Conservation (phyloP, 306 rosid species). For the Cercis canadensis region DNA sequence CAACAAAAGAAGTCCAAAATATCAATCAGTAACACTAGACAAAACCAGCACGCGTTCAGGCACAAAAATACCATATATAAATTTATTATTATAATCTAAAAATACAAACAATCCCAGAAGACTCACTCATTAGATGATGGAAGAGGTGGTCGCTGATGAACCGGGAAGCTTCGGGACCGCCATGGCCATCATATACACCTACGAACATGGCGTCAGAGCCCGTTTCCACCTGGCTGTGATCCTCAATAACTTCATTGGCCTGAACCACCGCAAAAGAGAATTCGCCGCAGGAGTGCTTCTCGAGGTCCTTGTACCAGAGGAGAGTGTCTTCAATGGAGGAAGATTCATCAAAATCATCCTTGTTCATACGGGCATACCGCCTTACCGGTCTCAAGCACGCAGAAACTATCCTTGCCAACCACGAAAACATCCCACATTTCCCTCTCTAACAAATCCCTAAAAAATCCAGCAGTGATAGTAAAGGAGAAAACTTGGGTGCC, state of each 20-base stretch:
- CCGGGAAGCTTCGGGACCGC: conserved; percentile 75
- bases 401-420: conserved; percentile 86
- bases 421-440: conserved; percentile 99
- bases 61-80: conserved; percentile 9
- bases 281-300: conserved; percentile 73
- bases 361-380: conserved; percentile 85
- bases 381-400: conserved; percentile 90
- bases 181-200: conserved; percentile 95
- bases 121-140: conserved; percentile 67
- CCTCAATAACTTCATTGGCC: conserved; percentile 78
- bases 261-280: conserved; percentile 84
- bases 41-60: conserved; percentile 17
- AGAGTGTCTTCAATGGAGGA: conserved; percentile 61
- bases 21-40: conserved; percentile 31
- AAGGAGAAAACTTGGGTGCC: not conserved
- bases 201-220: conserved; percentile 69
- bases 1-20: conserved; percentile 32
- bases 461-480: not conserved
- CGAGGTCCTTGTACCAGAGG: conserved; percentile 73
- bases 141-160: conserved; percentile 70
- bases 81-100: not conserved
- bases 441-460: conserved; percentile 52
- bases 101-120: not conserved
- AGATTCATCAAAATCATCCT: conserved; percentile 58
- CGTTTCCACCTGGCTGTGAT: conserved; percentile 86